A percentile compares a stretch with the other conserved stretches of the same genome.
Evolutionary conservation across 1,284 basidiomycete genomes (phyloP).

Genomic region (Cryptococcus hybrid): DNA sequence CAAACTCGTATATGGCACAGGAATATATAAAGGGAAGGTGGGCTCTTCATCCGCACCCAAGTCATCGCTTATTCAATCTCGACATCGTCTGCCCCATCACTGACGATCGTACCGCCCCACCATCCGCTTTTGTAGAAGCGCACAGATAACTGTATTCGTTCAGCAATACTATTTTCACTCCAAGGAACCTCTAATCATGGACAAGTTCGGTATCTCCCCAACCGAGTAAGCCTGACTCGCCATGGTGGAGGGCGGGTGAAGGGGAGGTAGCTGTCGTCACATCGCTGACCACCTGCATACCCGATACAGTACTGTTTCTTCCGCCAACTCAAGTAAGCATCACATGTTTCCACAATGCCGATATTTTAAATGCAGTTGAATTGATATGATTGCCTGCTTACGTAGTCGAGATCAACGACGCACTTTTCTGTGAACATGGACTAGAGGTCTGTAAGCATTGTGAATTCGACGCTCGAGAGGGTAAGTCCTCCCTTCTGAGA

Average conservation of each 20-base stretch:
- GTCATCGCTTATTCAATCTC: too few species aligned
- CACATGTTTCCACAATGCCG: too few species aligned
- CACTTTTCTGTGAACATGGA: conserved; percentile 51
- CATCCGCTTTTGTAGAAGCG: too few species aligned
- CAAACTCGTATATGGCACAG: too few species aligned
- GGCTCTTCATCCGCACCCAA: not conserved
- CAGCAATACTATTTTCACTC: too few species aligned
- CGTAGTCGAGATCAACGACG: conserved; percentile 51
- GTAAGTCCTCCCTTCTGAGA: conserved; percentile 15
- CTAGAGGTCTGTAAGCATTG: conserved; percentile 49
- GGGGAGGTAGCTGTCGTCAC: not conserved
- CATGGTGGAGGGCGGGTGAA: too few species aligned
- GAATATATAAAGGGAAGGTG: not conserved
- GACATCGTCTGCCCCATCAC: too few species aligned
- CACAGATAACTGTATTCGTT: too few species aligned
- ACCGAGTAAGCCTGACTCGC: conserved; percentile 37
- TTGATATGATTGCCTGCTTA: not conserved
- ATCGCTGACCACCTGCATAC: not conserved
- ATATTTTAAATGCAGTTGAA: too few species aligned
- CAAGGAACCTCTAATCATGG: conserved; percentile 16
- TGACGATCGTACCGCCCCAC: too few species aligned
- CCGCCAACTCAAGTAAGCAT: conserved; percentile 27
- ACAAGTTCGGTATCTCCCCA: conserved; percentile 36
- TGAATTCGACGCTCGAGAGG: conserved; percentile 46
- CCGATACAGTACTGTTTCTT: conserved; percentile 8